Evolutionary conservation across 2,329 filamentous ascomycete species (phyloP), one percentile per base, ranked within the genome.

Genomic region (Orbilia javanica): DNA sequence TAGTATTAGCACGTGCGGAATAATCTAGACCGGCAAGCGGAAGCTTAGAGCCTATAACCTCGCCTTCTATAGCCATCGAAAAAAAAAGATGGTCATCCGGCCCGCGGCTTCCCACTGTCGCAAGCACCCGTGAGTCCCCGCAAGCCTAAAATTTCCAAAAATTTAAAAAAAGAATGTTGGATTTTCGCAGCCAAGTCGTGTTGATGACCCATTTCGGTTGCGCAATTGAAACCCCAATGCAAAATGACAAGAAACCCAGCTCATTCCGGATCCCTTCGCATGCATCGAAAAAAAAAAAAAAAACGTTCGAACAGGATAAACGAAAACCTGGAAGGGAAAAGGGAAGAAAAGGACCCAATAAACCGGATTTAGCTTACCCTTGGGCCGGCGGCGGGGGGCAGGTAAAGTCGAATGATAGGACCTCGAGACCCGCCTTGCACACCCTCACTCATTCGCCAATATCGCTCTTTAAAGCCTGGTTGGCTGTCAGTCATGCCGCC

Each of bases 361-460:
- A 57, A 11, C 55, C 55, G 55, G 55, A 60, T 60, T 60, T 60
- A 60, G 55, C 18, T 36, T 31, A 31, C 50, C 25, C 50, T 20
- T 18, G 36, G 36, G 36, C 3, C 36, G 36, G 10, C 25, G 31
- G 52, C 52, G 52, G 13, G 36, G 36, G 11, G 11, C 13, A 39
- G 36, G n/a, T 18, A 36, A 4, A 13, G 15, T 60, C 52, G 52
- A 57, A 60, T 60, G 55, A 60, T 60, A 60, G 55, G 55, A 60
- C 13, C 55, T 60, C 55, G 27, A 60, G 55, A 60, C 55, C 55
- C 55, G 55, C 55, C 20, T 60, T 11, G 55, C 55, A 60, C 31
- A 60, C 31, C 55, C 55, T 42, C 55, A 60, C 15, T 42, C 20
- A 20, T 42, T 27, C 34, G 34, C 55, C 31, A 42, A 57, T 57